These are phyloP conservation scores for Pleomassaria siparia DNA, from an alignment of 2,329 filamentous ascomycete genomes.

Conservation along the genomic window DNA sequence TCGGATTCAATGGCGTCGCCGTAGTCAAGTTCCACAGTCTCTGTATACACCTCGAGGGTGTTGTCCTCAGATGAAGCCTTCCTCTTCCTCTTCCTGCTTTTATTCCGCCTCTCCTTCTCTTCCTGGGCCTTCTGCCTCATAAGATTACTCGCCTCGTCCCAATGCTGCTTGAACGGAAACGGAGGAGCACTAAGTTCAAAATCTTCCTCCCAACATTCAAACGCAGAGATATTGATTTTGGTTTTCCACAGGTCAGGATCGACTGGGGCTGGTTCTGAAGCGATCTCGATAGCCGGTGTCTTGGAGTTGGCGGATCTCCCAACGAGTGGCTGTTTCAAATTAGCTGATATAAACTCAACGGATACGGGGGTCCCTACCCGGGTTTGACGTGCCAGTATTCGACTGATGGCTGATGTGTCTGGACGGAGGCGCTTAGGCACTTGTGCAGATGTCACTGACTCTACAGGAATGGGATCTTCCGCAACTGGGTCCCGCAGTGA, in stretches of 20 bases:
- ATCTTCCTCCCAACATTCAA: constrained; percentile 73
- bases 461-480: too few species aligned
- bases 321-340: constrained; percentile 9
- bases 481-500: too few species aligned
- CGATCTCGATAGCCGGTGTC: constrained; percentile 11
- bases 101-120: constrained; percentile 39
- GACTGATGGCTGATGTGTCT: constrained; percentile 28
- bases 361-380: constrained; percentile 6
- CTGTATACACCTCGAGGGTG: constrained; percentile 8
- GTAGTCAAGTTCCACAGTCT: constrained; percentile 34
- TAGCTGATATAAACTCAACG: neutral
- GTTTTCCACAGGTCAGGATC: constrained; percentile 69
- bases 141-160: constrained; percentile 74
- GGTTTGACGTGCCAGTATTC: constrained; percentile 35
- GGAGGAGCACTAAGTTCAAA: constrained; percentile 70
- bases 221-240: constrained; percentile 73
- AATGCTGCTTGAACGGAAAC: constrained; percentile 86
- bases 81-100: constrained; percentile 48
- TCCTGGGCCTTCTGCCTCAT: constrained; percentile 54
- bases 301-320: constrained; percentile 23
- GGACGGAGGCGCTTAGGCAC: constrained; percentile 26
- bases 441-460: too few species aligned
- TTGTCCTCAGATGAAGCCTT: constrained; percentile 13
- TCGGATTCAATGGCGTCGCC: constrained; percentile 26
- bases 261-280: constrained; percentile 29